These are phyloP conservation scores for Didymella pinodella DNA, from an alignment of 2,329 filamentous ascomycete genomes.

Conservation along the genomic window DNA sequence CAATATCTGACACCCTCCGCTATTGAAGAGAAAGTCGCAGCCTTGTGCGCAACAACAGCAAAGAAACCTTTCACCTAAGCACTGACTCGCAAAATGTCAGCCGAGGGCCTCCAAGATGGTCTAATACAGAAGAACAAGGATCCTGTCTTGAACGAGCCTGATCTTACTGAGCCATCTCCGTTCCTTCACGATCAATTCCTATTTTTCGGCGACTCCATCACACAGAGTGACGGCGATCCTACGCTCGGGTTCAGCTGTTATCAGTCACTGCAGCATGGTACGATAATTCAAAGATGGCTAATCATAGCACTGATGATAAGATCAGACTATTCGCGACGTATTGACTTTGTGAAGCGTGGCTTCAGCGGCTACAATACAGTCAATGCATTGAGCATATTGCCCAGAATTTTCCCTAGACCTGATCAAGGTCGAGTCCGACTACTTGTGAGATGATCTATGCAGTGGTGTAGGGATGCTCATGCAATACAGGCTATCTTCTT, in stretches of 20 bases:
- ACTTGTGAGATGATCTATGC: neutral
- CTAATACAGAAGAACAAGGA: neutral
- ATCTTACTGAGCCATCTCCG: neutral
- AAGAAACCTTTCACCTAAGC: neutral
- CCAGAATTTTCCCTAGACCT: constrained; percentile 16
- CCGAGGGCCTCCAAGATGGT: too few relatives aligned
- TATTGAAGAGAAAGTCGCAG: neutral
- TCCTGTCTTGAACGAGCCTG: neutral
- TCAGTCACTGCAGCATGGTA: constrained; percentile 16
- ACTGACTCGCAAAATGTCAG: neutral
- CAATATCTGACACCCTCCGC: neutral
- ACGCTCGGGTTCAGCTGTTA: constrained; percentile 16
- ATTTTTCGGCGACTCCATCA: neutral
- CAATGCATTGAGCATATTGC: constrained; percentile 16
- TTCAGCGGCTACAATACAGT: constrained; percentile 23
- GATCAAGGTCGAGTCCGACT: constrained; percentile 11
- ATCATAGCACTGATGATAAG: neutral
- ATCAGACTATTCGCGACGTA: constrained; percentile 18
- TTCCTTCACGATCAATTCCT: neutral
- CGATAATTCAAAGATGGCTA: neutral
- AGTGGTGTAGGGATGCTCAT: neutral
- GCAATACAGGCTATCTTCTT: constrained; percentile 17
- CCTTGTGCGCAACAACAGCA: neutral
- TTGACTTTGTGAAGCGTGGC: constrained; percentile 19
- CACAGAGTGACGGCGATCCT: constrained; percentile 17